Base-by-base conservation (phyloP, 192 early-diverging fungal genomes). In the Dissophora ornata region DNA sequence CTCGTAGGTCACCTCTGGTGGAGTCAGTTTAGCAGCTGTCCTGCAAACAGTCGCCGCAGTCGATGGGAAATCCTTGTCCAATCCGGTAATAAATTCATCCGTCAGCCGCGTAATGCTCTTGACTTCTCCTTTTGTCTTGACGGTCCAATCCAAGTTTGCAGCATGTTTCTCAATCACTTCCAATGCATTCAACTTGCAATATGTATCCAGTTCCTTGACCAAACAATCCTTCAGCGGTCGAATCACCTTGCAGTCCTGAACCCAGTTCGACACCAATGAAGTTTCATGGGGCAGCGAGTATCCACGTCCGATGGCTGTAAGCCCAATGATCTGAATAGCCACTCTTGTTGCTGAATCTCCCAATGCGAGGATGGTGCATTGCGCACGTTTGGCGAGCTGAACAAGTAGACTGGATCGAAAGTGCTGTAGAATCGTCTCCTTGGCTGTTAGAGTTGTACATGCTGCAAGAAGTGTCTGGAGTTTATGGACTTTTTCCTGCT, bases 221-320 rank as follows among this genome's bases (percentile, higher is more conserved):
- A 90, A 73, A 74, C 90, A 85, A 47, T 96, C 95, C 66, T 92
- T 90, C 82, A 96, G 85, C 1, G 95, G 95, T n/a, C 92, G 84
- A 22, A 90, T 61, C 7, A 92, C 75, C 2, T 71, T 71, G 25
- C 93, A 45, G 36, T 80, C 86, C 48, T 82, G 65, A 49, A 88
- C 80, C 81, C 85, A 93, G 8, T 55, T 33, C 10, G 81, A 79
- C 47, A 89, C 86, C 9, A 85, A 62, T 0, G 88, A 85, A 7
- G 92, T 88, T 44, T 96, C 94, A 12, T 92, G 65, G 6, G 95
- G 91, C 25, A 97, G 67, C 26, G 87, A 89, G 59, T 90, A 92
- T n/a, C 96, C 96, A 32, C 93, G 90, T 12, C 96, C 96, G 55
- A 91, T 89, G 40, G 92, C 90, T 28, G 92, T 94, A 38, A 89